Conservation (phyloP, 441 rosid genomes). For the Sinapis alba region DNA sequence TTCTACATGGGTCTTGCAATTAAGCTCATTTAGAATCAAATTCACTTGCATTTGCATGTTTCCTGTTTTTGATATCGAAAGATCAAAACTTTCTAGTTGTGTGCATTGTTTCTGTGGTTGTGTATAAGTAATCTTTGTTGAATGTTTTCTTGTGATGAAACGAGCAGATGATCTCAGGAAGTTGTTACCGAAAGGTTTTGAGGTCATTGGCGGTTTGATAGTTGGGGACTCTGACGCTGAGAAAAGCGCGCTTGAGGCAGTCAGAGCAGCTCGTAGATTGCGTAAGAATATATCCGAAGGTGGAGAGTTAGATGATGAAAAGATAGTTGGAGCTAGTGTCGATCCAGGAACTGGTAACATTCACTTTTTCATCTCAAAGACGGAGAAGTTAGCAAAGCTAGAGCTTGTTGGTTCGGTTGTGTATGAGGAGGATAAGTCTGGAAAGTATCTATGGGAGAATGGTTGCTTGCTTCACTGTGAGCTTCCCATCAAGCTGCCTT, state of each 20-base stretch:
- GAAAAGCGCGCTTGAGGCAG: slow-evolving; percentile 54
- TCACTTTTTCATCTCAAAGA: slow-evolving; percentile 56
- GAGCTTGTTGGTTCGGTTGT: slow-evolving; percentile 55
- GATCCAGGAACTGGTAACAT: slow-evolving; percentile 46
- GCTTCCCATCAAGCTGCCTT: slow-evolving; percentile 68
- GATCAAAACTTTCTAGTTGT: neutral
- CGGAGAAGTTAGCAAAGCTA: slow-evolving; percentile 42
- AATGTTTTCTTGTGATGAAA: neutral
- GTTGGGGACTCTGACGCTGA: slow-evolving; percentile 49
- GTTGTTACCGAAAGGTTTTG: slow-evolving; percentile 72
- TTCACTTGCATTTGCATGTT: slow-evolving; percentile 25
- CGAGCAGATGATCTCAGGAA: slow-evolving; percentile 70
- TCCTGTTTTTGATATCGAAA: neutral
- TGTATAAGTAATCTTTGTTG: neutral
- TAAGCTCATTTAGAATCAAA: neutral
- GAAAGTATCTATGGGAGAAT: slow-evolving; percentile 71
- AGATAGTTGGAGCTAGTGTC: slow-evolving; percentile 63
- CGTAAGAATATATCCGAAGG: slow-evolving; percentile 49
- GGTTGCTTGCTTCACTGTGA: slow-evolving; percentile 83
- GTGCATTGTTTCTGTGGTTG: neutral
- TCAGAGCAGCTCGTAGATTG: slow-evolving; percentile 57
- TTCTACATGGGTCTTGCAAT: neutral
- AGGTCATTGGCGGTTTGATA: slow-evolving; percentile 69
- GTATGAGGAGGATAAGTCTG: slow-evolving; percentile 65
- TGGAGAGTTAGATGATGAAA: slow-evolving; percentile 40